Base-by-base conservation (phyloP, 176 grass and related monocot genomes). In the Avena atlantica region DNA sequence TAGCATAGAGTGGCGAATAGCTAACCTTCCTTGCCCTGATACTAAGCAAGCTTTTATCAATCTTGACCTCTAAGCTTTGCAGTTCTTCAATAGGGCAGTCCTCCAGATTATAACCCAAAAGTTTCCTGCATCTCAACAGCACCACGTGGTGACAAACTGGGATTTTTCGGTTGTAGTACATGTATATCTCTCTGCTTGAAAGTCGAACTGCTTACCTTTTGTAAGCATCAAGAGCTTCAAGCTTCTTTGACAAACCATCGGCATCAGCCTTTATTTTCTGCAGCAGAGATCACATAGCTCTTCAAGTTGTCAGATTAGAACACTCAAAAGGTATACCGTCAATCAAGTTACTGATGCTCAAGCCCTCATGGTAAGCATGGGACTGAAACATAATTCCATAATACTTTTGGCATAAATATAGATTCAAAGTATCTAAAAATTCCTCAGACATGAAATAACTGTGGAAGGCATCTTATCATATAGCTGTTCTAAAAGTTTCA, bases 211-310 rank as follows among this genome's bases (percentile, higher is more conserved):
- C 15, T 76, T 21, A 92, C 93, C 84, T 84, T 87, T 89, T 89
- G 84, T 83, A 91, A n/a, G 76, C 77, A 85, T 95, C 93, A 76
- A 95, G 88, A 2, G 81, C 80, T 79, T 91, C 93, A 20, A 92
- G 78, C 76, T 91, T 95, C 72, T 89, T 92, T 21, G 78, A 61
- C 84, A 95, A 67, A 36, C 65, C 85, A 55, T 92, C 84, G 5
- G 84, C 87, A 19, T 95, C 88, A 67, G 74, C 86, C 51, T 92
- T 95, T 83, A 92, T 59, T 80, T 92, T 87, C 91, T 95, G 84
- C 86, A 89, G 66, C 16, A 76, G 6, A 63, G 20, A 78, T 23
- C n/a, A 70, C 9, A 13, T 23, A 57, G 55, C 51, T 68, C 67
- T 20, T 80, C 27, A 70, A 70, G 63, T 21, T 48, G 64, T 29